Evolutionary conservation across 202 grass and related monocot species (phyloP).

Genomic region (Elaeis oleifera): DNA sequence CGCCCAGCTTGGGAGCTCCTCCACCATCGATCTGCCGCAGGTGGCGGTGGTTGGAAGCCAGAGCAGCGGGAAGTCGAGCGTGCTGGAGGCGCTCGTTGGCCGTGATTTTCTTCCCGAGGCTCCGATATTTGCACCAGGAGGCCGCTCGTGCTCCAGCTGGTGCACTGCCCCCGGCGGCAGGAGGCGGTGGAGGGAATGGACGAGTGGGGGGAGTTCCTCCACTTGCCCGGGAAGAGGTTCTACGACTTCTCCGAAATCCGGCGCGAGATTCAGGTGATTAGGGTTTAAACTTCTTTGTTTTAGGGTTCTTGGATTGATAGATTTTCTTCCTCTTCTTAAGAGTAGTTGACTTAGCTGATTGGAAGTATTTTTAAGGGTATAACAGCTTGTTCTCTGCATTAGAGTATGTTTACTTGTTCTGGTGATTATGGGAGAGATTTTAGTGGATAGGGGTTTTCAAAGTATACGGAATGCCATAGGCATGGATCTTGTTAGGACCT

Average conservation of each 20-base stretch:
- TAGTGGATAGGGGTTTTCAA: too few species aligned
- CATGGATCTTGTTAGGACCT: too few species aligned
- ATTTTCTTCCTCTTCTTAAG: slow-evolving; percentile 7
- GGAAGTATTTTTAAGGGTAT: too few species aligned
- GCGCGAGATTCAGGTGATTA: slow-evolving; percentile 68
- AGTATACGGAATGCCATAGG: too few species aligned
- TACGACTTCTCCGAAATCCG: slow-evolving; percentile 72
- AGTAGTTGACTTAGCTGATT: background rate
- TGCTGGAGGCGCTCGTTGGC: slow-evolving; percentile 84
- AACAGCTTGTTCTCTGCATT: too few species aligned
- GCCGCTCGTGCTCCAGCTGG: slow-evolving; percentile 82
- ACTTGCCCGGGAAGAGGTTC: slow-evolving; percentile 52
- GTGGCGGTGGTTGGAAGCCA: slow-evolving; percentile 76
- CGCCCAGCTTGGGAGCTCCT: slow-evolving; percentile 42
- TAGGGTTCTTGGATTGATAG: background rate
- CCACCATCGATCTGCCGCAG: slow-evolving; percentile 67
- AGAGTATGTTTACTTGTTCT: too few species aligned
- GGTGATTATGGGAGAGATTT: too few species aligned
- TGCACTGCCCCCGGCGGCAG: slow-evolving; percentile 25
- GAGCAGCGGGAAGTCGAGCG: slow-evolving; percentile 97
- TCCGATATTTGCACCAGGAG: slow-evolving; percentile 75
- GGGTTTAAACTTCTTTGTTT: slow-evolving; percentile 8
- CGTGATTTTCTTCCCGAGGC: slow-evolving; percentile 81
- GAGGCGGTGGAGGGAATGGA: slow-evolving; percentile 20
- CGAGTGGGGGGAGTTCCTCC: slow-evolving; percentile 95